Evolutionary conservation across 2,329 filamentous ascomycete genomes (phyloP), one percentile per base, ranked within the genome.

Genomic region (Alternaria sp.): DNA sequence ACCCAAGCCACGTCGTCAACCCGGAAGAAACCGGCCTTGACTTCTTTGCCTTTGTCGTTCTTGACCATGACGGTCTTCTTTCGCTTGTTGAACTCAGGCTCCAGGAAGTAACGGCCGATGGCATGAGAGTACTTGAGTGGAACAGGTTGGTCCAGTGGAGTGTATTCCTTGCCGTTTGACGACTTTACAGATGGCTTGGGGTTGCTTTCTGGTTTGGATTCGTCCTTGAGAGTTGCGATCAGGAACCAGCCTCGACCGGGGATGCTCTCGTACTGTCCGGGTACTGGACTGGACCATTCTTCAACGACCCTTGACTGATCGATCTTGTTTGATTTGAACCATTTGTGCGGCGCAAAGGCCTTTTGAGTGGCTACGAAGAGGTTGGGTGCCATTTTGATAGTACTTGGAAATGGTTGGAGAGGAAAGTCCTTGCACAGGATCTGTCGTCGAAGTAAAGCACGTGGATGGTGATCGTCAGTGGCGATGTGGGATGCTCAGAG

Each of bases 1-100:
- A 85, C 82, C 82, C 82, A 85, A 54, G 81, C 78, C 36, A 80
- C 82, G 50, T 85, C 81, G 57, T 85, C 83, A 28, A 85, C 79
- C 12, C 75, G 79, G 73, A 85, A 85, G 73, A 85, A 85, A 57
- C 81, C 75, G 18, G 80, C 78, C 63, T 76, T 71, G 53, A 80
- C 73, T 10, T 74, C 71, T 56, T 77, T 78, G 54, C 77, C 78
- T 40, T 78, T 77, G 18, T 77, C 72, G 55, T 80, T 72, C 18
- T 73, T 74, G 57, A 83, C 79, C 14, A 69, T 71, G 63, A 80
- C 79, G 65, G 79, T 78, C 57, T 75, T 79, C 67, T 83, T 84
- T 63, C 83, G 80, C 32, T 78, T 71, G 46, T 84, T 78, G 70
- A 84, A 81, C 55, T 85, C 83, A 10, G 79, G 73, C 54, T 82